A percentile compares a stretch with the other conserved stretches of the same genome.
Evolutionary conservation across 1,284 basidiomycete genomes (phyloP).

Genomic region (Papiliotrema flavescens): DNA sequence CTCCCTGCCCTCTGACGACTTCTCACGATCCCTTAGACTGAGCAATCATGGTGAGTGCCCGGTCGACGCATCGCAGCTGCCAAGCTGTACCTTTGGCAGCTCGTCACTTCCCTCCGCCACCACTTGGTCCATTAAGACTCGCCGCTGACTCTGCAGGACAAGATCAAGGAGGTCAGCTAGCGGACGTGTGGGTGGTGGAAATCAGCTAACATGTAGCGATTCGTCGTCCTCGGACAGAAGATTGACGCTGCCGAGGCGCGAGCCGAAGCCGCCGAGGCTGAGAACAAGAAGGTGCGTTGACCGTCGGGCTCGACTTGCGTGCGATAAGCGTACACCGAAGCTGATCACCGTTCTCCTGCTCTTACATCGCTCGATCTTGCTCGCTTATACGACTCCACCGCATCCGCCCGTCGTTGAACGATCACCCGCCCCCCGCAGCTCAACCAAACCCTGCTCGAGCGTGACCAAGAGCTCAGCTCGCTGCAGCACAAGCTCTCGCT

Average conservation of each 20-base stretch:
- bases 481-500: slow-evolving; percentile 71
- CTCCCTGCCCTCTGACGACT: no score
- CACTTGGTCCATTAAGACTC: not conserved
- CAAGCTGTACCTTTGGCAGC: not conserved
- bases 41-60: not conserved
- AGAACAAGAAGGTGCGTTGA: slow-evolving; percentile 65
- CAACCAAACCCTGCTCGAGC: slow-evolving; percentile 74
- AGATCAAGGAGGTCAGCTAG: slow-evolving; percentile 55
- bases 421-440: slow-evolving; percentile 33
- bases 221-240: slow-evolving; percentile 70
- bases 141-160: slow-evolving; percentile 46
- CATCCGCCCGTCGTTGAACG: not conserved
- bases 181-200: not conserved
- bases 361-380: not conserved
- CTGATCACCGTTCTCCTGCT: slow-evolving; percentile 1
- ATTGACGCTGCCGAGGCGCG: slow-evolving; percentile 75
- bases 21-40: not conserved
- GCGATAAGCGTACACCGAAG: not conserved
- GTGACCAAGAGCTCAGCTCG: slow-evolving; percentile 85
- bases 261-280: slow-evolving; percentile 78
- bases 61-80: not conserved
- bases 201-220: slow-evolving; percentile 49
- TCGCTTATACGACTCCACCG: not conserved
- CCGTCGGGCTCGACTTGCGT: not conserved
- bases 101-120: not conserved